Conservation (phyloP, 208 protist genomes). For the Crithidia bombi region DNA sequence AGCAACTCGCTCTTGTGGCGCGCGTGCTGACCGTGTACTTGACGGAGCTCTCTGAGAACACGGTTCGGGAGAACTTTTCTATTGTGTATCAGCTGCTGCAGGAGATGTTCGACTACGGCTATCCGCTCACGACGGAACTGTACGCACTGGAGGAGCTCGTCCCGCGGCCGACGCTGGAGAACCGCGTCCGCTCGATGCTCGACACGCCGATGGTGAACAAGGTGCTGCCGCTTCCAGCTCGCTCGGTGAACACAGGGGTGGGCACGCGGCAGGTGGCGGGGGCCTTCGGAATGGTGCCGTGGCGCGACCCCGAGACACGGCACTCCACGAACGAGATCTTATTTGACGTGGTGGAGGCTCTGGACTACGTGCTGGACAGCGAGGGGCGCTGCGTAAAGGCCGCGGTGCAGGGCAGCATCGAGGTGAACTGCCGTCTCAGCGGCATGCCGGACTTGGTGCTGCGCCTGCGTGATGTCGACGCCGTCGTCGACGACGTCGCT, state of each 20-base stretch:
- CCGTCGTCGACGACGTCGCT: conserved; percentile 72
- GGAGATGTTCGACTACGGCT: conserved; percentile 93
- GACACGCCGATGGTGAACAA: conserved; percentile 48
- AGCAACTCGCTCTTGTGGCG: conserved; percentile 72
- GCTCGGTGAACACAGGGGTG: conserved; percentile 24
- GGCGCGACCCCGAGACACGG: conserved; percentile 74
- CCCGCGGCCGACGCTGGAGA: conserved; percentile 78
- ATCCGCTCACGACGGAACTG: conserved; percentile 90
- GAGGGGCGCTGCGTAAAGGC: conserved; percentile 70
- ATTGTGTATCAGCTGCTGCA: conserved; percentile 92
- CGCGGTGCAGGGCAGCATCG: conserved; percentile 71
- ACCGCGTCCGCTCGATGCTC: conserved; percentile 77
- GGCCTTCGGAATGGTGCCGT: conserved; percentile 53
- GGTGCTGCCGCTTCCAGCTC: conserved; percentile 21
- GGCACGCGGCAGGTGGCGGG: conserved; percentile 20
- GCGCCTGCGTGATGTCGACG: conserved; percentile 62
- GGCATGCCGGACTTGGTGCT: conserved; percentile 91
- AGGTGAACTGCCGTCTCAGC: conserved; percentile 86
- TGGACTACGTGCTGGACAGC: conserved; percentile 86
- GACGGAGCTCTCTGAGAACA: conserved; percentile 75
- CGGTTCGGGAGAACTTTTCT: conserved; percentile 90
- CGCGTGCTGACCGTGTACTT: conserved; percentile 78
- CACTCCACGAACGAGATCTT: conserved; percentile 92
- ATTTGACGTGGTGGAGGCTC: conserved; percentile 90
- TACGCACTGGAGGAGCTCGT: conserved; percentile 89